A percentile compares a stretch with the other conserved stretches of the same genome.
These are phyloP conservation scores for Rhodotorula paludigena DNA, from an alignment of 768 basidiomycete species.

Conservation along the genomic window DNA sequence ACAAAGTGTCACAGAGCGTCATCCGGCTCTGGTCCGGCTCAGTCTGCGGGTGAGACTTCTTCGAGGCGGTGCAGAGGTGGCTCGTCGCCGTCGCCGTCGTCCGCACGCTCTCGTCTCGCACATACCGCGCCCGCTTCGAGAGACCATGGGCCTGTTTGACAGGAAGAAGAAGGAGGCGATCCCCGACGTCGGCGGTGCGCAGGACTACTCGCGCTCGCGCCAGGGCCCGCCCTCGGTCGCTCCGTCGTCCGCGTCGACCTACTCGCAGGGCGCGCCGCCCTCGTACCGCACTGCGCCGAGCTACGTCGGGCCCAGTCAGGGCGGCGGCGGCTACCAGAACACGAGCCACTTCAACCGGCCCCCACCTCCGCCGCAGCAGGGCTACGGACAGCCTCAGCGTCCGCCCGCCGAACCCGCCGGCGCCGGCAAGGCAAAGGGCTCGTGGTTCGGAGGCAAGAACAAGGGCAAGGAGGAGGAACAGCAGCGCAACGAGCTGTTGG, in stretches of 20 bases:
- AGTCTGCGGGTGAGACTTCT: too few relatives aligned
- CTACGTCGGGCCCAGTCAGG: conserved; percentile 26
- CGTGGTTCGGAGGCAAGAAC: conserved; percentile 26
- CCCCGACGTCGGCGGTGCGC: conserved; percentile 28
- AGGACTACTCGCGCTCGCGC: background rate
- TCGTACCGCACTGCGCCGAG: conserved; percentile 23
- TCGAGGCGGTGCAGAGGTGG: too few relatives aligned
- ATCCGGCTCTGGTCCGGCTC: too few relatives aligned
- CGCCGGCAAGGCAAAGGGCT: conserved; percentile 14
- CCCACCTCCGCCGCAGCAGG: background rate
- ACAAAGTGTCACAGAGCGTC: too few relatives aligned
- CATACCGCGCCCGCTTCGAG: background rate
- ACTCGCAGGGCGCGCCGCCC: conserved; percentile 6
- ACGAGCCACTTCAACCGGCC: conserved; percentile 17
- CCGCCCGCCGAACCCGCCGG: background rate
- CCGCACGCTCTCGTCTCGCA: background rate
- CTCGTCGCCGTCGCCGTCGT: background rate
- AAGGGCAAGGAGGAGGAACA: conserved; percentile 15
- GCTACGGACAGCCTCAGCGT: conserved; percentile 10
- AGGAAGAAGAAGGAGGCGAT: conserved; percentile 39
- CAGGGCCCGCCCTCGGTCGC: background rate
- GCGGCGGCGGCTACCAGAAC: conserved; percentile 19
- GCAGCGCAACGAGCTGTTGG: conserved; percentile 47
- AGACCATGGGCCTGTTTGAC: conserved; percentile 36
- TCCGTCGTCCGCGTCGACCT: conserved; percentile 1